phyloP scores from a whole-genome alignment of 768 basidiomycete genomes.

The Leccinum broughii region DNA sequence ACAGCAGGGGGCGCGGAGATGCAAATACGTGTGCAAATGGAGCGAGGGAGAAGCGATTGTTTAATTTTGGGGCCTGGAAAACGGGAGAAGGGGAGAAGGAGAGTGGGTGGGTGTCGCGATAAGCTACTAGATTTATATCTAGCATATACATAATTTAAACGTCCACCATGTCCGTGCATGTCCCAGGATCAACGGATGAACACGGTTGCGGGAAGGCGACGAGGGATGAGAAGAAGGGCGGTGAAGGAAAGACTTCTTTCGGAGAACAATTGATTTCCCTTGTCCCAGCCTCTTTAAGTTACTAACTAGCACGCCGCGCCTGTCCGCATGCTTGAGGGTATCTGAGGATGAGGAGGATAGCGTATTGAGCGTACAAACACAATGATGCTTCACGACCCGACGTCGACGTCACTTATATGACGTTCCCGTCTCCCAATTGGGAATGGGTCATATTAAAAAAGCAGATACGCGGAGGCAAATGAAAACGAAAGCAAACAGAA shows the following conservation, averaged over 20 bases:
- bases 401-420: background rate
- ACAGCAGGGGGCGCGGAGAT: background rate
- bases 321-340: conserved; percentile 1
- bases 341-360: background rate
- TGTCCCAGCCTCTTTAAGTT: conserved; percentile 3
- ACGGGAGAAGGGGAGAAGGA: background rate
- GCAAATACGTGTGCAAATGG: background rate
- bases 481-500: background rate
- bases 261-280: background rate
- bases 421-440: conserved; percentile 1
- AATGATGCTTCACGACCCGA: background rate
- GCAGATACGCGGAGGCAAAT: background rate
- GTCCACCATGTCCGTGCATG: background rate
- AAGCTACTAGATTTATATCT: conserved; percentile 19
- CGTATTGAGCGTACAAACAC: conserved; percentile 2
- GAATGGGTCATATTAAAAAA: conserved; percentile 1
- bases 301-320: background rate
- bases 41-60: background rate
- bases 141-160: conserved; percentile 11
- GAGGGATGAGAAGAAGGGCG: background rate
- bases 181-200: conserved; percentile 10
- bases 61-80: background rate
- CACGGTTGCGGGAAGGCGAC: background rate
- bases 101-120: conserved; percentile 6
- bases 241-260: background rate